Conservation (phyloP, 2,329 filamentous ascomycete genomes). For the Cladosporium sphaerospermum region DNA sequence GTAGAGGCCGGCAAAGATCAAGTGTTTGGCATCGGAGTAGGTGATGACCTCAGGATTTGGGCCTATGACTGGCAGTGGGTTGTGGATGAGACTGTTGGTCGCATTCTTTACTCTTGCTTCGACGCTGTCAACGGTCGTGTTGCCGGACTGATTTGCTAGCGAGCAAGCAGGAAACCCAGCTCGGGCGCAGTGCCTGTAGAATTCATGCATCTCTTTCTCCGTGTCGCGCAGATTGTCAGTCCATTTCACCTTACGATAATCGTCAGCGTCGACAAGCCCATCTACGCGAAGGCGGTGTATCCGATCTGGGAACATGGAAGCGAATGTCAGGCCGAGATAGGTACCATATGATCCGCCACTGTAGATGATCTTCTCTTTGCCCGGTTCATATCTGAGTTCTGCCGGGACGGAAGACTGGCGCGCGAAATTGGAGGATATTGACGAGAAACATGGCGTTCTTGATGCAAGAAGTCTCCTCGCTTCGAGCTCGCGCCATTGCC, state of each 20-base stretch:
- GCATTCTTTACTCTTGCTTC: constrained; percentile 29
- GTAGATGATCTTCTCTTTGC: constrained; percentile 31
- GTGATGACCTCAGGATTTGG: constrained; percentile 34
- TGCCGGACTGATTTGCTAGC: constrained; percentile 29
- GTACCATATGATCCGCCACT: constrained; percentile 46
- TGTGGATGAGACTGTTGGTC: constrained; percentile 33
- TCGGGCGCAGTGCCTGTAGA: constrained; percentile 41
- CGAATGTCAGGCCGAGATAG: constrained; percentile 36
- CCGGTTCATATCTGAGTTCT: constrained; percentile 17
- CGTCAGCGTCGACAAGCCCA: constrained; percentile 40
- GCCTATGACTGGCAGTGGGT: constrained; percentile 33
- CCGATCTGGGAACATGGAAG: constrained; percentile 35
- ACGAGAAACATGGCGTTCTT: not conserved
- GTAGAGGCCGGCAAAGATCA: constrained; percentile 35
- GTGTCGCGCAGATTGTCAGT: constrained; percentile 38
- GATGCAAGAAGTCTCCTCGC: constrained; percentile 9
- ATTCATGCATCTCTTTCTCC: constrained; percentile 37
- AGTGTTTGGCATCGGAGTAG: constrained; percentile 33
- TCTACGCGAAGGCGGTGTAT: constrained; percentile 38
- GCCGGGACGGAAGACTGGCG: not conserved
- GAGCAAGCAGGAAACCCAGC: constrained; percentile 37
- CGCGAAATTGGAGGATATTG: not conserved
- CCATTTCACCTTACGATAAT: constrained; percentile 32
- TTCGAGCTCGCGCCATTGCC: constrained; percentile 27
- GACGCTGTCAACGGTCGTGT: constrained; percentile 31